phyloP scores from a whole-genome alignment of 208 protist species.

The Acanthamoeba royreba region DNA sequence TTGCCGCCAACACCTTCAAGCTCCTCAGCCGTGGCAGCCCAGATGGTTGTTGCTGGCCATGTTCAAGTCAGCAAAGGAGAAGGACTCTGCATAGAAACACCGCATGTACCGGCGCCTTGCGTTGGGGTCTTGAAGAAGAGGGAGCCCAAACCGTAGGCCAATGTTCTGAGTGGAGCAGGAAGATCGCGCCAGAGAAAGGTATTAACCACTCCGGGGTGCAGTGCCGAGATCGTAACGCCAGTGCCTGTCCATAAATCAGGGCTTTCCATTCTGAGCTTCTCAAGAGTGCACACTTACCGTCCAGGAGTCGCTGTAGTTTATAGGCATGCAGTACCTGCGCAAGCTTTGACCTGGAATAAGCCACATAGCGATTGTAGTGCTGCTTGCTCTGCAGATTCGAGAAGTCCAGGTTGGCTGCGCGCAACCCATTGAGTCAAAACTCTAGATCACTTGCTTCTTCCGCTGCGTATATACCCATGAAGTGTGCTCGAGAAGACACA shows the following conservation, averaged over 20 bases:
- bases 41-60: background rate
- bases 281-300: background rate
- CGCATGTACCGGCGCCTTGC: background rate
- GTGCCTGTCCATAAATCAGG: background rate
- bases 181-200: background rate
- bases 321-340: background rate
- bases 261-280: background rate
- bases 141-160: background rate
- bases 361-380: conserved; percentile 18
- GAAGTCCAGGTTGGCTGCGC: background rate
- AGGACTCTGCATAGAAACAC: too few relatives aligned
- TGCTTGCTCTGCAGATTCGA: background rate
- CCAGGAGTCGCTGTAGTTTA: background rate
- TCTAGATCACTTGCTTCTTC: too few relatives aligned
- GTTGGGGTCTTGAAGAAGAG: background rate
- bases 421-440: background rate
- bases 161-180: background rate
- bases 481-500: background rate
- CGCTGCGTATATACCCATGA: too few relatives aligned
- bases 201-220: background rate
- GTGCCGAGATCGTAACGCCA: background rate
- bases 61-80: background rate
- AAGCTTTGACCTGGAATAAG: background rate
- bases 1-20: background rate
- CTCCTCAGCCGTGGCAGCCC: background rate